phyloP scores from a whole-genome alignment of 2,329 filamentous ascomycete species.

The Ascochyta lentis region DNA sequence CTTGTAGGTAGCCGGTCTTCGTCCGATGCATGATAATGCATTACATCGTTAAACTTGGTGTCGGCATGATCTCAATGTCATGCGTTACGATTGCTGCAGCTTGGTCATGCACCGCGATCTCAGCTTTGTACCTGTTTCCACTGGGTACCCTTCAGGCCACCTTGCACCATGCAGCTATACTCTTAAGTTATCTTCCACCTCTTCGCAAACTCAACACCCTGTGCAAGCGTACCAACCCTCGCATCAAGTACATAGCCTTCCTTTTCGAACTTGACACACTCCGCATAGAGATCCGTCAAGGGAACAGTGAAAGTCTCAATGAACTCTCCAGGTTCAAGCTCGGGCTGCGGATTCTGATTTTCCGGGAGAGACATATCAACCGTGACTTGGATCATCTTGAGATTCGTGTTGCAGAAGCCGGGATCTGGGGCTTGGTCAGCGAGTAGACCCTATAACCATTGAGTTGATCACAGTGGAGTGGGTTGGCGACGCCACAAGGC shows the following conservation, averaged over 20 bases:
- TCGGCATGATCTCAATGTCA: background rate
- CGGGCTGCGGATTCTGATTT: conserved; percentile 71
- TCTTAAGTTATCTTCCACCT: conserved; percentile 38
- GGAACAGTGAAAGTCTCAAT: conserved; percentile 79
- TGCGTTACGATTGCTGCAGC: no score
- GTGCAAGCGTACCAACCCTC: conserved; percentile 76
- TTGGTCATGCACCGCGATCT: no score
- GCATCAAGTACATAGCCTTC: conserved; percentile 82
- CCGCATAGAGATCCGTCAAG: conserved; percentile 67
- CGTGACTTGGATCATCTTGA: conserved; percentile 72
- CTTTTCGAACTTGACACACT: conserved; percentile 70
- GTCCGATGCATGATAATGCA: no score
- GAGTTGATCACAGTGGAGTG: background rate
- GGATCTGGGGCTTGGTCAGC: conserved; percentile 38
- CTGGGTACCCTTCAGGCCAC: no score
- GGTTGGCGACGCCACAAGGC: background rate
- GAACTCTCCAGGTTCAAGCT: conserved; percentile 81
- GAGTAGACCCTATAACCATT: background rate
- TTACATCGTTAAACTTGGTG: no score
- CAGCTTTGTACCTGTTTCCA: no score
- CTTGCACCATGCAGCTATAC: background rate
- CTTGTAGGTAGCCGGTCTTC: no score
- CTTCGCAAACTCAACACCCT: conserved; percentile 77
- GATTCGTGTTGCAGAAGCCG: conserved; percentile 52
- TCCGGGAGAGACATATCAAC: conserved; percentile 73